Base-by-base conservation (phyloP, 1,284 basidiomycete species). In the Apiotrichum laibachii region DNA sequence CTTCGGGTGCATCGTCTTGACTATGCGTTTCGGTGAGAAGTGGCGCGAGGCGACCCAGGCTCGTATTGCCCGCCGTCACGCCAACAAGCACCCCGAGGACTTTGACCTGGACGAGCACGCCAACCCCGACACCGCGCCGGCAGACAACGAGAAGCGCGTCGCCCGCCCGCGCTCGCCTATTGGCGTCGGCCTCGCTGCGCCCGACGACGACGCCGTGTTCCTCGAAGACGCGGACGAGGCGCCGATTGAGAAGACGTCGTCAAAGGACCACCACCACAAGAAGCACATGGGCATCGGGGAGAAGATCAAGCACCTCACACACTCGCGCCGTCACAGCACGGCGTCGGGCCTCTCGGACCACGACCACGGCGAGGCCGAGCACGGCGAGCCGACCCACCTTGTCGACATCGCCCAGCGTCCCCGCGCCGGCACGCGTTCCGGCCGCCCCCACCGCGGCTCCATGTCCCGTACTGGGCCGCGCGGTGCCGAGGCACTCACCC, bases 31-130 rank as follows among this genome's bases (percentile, higher is more conserved):
- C 44, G 73, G 73, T 33, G 62, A 72, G 48, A 51, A 42, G 11
- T 75, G 73, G 73, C 68, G 73, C 48, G 66, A 72, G 48, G 54
- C 42, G 2, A 67, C 68, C 26, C n/a, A 34, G 22, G 31, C 13
- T 18, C 49, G 49, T 21, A 50, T 50, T 2, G 68, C 72, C 26
- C 33, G 37, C n/a, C 61, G 59, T 21, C 35, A 50, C 19, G 49
- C 13, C 4, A 61, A 64, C 26, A 31, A 31, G 26, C 26, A 31
- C 34, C 64, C 61, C 16, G 47, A 46, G 35, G 50, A 61, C n/a
- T 9, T 21, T 15, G 50, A 35, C 10, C 2, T 5, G 16, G 57
- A 56, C 33, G 42, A 44, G 57, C 56, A 2, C 16, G 43, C 45
- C 3, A 37, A 13, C 22, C 34, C 13, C 18, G 37, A 26, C 40